Base-by-base conservation (phyloP, 208 protist species). In the Trypanosoma avium region DNA sequence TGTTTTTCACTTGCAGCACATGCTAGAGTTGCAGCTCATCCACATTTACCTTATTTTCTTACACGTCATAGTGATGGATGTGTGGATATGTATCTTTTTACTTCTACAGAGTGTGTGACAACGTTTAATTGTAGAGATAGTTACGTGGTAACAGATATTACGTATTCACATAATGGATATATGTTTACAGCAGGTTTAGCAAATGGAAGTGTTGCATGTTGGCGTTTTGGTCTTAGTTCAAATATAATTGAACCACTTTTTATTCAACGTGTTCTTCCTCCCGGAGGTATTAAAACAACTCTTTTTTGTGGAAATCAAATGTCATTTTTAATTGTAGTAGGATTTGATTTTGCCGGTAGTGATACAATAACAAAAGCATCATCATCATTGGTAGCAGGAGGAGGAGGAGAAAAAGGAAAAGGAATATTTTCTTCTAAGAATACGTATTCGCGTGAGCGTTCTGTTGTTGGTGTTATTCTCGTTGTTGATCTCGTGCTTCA, bases 31-130 rank as follows among this genome's bases (percentile, higher is more conserved):
- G 61, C 71, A 12, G 67, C 84, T 7, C 90, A 95, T 74, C 90
- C 90, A 1, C 81, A 90, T 58, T 62, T 95, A 1, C 90, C 90
- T 30, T 95, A 92, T 67, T 95, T 86, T 61, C 61, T 92, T 42
- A 57, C 77, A 15, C 55, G 61, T 29, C 75, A 88, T 48, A 73
- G 35, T 9, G 86, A 92, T 47, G 83, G 82, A 13, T 71, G 80
- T 65, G 66, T 93, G 12, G 90, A 95, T 54, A 61, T 95, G 21
- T 93, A 91, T 67, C 75, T 80, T 40, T 95, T 92, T 45, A 81
- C 82, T 53, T 85, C 75, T 30, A 70, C 66, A 30, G 79, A 84
- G 61, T 90, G 84, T 67, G 63, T 92, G 15, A 82, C 79, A 7
- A 86, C 63, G 42, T 93, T 88, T 59, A 33, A 36, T 50, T 92